A percentile compares a stretch with the other conserved stretches of the same genome.
Evolutionary conservation across 2,329 filamentous ascomycete species (phyloP).

Genomic region (Orbilia ellipsospora): DNA sequence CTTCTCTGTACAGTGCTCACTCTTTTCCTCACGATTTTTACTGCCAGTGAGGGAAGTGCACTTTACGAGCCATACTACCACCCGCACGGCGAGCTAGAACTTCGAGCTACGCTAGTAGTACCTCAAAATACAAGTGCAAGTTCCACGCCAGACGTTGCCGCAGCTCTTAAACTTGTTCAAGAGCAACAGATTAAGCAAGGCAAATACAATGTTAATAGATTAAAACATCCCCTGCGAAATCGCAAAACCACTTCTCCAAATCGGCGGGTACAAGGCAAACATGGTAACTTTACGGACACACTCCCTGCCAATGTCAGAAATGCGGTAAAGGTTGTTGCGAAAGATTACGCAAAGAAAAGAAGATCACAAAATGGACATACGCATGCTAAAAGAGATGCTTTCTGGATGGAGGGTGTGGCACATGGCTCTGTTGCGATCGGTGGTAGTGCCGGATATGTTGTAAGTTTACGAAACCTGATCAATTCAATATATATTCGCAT

Average conservation of each 20-base stretch:
- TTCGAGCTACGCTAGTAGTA: too few relatives aligned
- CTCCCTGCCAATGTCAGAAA: neutral
- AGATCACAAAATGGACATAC: neutral
- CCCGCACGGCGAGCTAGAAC: too few relatives aligned
- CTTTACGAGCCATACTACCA: too few relatives aligned
- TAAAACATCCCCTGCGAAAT: neutral
- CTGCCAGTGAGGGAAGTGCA: too few relatives aligned
- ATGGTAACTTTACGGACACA: neutral
- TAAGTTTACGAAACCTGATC: neutral
- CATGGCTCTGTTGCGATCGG: slow-evolving; percentile 15
- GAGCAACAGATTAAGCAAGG: slow-evolving; percentile 9
- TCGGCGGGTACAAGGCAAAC: neutral
- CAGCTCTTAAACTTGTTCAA: slow-evolving; percentile 5
- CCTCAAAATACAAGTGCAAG: too few relatives aligned
- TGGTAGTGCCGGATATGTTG: slow-evolving; percentile 6
- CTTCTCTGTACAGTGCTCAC: too few relatives aligned
- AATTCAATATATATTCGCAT: too few relatives aligned
- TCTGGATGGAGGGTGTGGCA: slow-evolving; percentile 15
- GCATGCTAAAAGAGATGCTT: neutral
- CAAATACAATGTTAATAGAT: slow-evolving; percentile 9
- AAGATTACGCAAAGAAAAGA: slow-evolving; percentile 6
- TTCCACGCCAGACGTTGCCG: neutral
- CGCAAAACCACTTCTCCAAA: neutral
- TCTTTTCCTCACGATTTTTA: too few relatives aligned
- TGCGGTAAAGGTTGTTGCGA: neutral